Percentiles rank a stretch among this genome's conserved stretches.
These are phyloP conservation scores for Picea sitchensis DNA, from an alignment of 75 land plant genomes.

Conservation along the genomic window DNA sequence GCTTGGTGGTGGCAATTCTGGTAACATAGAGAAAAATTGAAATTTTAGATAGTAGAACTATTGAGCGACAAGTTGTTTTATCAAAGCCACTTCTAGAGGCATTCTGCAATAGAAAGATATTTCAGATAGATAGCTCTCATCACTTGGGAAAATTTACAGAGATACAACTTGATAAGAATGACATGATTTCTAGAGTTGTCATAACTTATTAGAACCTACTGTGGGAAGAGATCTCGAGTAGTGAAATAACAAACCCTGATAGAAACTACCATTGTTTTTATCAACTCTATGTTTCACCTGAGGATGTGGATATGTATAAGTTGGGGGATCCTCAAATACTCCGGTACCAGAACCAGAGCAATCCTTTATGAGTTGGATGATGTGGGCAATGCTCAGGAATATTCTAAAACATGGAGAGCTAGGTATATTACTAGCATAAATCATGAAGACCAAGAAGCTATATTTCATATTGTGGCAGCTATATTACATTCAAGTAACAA, in stretches of 20 bases:
- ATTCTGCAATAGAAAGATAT: conserved; percentile 58
- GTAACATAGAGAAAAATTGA: no score
- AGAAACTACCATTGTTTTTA: conserved; percentile 98
- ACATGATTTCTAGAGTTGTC: conserved; percentile 96
- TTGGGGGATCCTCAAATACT: conserved; percentile 68
- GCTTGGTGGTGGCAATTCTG: no score
- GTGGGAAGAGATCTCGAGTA: conserved; percentile 88
- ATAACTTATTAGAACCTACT: conserved; percentile 67
- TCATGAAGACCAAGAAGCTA: conserved; percentile 83
- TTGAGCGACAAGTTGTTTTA: conserved; percentile 98
- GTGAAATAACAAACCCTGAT: conserved; percentile 92
- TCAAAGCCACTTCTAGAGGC: conserved; percentile 98
- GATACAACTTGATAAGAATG: conserved; percentile 79
- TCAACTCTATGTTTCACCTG: conserved; percentile 81
- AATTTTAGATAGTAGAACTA: conserved; percentile 63
- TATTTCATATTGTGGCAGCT: conserved; percentile 73
- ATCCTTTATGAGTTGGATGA: conserved; percentile 70
- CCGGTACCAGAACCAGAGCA: conserved; percentile 91
- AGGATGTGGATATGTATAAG: conserved; percentile 88
- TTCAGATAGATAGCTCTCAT: neutral
- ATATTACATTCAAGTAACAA: conserved; percentile 81
- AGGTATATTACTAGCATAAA: conserved; percentile 96
- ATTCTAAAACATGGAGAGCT: conserved; percentile 85
- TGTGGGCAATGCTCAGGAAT: conserved; percentile 76
- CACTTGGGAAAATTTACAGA: conserved; percentile 98